Evolutionary conservation across 2,329 filamentous ascomycete species (phyloP), one percentile per base, ranked within the genome.

Genomic region (Colletotrichum salicis): DNA sequence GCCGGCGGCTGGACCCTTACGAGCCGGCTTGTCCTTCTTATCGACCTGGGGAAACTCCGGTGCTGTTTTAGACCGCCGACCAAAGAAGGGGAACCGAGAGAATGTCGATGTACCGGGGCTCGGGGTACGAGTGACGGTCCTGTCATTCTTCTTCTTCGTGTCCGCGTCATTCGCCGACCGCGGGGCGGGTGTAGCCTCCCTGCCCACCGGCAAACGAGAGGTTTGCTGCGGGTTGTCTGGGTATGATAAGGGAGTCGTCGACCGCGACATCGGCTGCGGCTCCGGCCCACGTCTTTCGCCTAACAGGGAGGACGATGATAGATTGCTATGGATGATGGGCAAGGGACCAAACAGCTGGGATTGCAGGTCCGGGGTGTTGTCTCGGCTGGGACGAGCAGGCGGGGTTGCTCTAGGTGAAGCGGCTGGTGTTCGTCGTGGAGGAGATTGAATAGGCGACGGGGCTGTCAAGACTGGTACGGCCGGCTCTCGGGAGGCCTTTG

Each of bases 1-100:
- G n/a, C 96, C 96, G 52, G 96, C 96, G 19, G 89, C 90, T 27
- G 96, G 96, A 0, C 96, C 95, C 80, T 94, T 96, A 33, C 93
- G 88, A 29, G 84, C 72, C 8, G 84, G 78, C 74, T 87, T 90
- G 10, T 91, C 90, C 48, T 87, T 86, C 78, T 88, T 90, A n/a
- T 91, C 87, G 0, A 79, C 71, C 24, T 80, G 80, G 12, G 82
- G 72, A n/a, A 81, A 79, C 54, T 90, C 86, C 4, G 88, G 79
- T 1, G 89, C 85, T 0, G 89, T 86, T 80, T 94, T 97, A 15
- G 90, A 90, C 67, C 90, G 91, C 74, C 92, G 89, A 10, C 91
- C 86, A 76, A 97, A 97, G 65, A 97, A 87, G 1, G 93, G 92
- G 79, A 97, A 96, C 2, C 92, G 89, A 8, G 89, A 86, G 48